phyloP scores from a whole-genome alignment of 768 basidiomycete genomes.

The Rhodotorula kratochvilovae region DNA sequence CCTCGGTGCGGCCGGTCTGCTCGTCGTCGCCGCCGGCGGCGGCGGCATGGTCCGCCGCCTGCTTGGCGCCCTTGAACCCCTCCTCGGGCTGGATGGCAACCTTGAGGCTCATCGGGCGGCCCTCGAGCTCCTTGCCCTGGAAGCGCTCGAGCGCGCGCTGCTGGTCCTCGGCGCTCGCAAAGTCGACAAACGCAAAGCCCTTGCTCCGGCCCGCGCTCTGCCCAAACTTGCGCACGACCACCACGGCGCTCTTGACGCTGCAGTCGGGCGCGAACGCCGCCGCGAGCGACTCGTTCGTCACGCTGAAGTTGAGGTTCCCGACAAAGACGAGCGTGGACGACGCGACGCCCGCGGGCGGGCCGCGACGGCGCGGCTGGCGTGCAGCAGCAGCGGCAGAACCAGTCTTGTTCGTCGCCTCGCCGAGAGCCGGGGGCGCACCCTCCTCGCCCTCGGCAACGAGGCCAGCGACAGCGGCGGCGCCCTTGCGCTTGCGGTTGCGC shows the following conservation, averaged over 20 bases:
- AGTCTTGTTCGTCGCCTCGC: constrained; percentile 47
- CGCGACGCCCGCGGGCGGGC: constrained; percentile 75
- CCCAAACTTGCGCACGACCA: constrained; percentile 80
- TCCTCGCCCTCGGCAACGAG: neutral
- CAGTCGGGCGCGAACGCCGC: constrained; percentile 75
- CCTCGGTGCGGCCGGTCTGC: constrained; percentile 14
- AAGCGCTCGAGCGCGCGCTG: constrained; percentile 80
- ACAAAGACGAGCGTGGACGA: constrained; percentile 80
- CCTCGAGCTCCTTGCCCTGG: constrained; percentile 80
- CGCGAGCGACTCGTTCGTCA: constrained; percentile 72
- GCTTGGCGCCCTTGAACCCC: neutral
- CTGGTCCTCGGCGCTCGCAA: constrained; percentile 82
- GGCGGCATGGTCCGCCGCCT: constrained; percentile 7
- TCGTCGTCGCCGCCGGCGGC: neutral
- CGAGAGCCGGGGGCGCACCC: constrained; percentile 19
- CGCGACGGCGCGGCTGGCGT: constrained; percentile 59
- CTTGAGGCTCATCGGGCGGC: constrained; percentile 84
- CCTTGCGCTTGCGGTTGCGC: constrained; percentile 33
- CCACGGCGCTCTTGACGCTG: constrained; percentile 74
- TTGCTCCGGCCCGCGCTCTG: constrained; percentile 75
- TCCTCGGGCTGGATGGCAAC: constrained; percentile 76
- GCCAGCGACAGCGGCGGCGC: constrained; percentile 25
- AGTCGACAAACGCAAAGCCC: constrained; percentile 97
- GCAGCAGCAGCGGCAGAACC: constrained; percentile 53
- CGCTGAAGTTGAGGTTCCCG: constrained; percentile 92